These are phyloP conservation scores for Pichia ethanolica DNA, from an alignment of 805 yeast genomes.

Conservation along the genomic window DNA sequence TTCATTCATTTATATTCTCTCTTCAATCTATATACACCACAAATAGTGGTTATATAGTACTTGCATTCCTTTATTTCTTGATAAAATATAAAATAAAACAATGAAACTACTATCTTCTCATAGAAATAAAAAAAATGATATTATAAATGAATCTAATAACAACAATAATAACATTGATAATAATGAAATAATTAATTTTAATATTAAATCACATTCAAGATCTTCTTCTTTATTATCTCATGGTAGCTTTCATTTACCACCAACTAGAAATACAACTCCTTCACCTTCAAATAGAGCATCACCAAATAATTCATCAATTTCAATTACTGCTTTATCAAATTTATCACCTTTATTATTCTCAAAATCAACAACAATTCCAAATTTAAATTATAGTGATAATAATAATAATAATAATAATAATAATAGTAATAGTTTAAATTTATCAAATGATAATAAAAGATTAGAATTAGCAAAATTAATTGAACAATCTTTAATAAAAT, in stretches of 20 bases:
- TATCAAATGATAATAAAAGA: conserved; percentile 1
- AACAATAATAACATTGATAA: no score
- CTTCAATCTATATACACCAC: no score
- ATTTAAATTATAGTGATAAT: no score
- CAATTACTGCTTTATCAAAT: conserved; percentile 1
- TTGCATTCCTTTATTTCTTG: no score
- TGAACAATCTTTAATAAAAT: conserved; percentile 38
- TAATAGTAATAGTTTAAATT: conserved; percentile 6
- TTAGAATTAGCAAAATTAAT: conserved; percentile 27
- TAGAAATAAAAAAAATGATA: no score
- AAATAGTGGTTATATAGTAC: no score
- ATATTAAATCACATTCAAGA: conserved; percentile 1
- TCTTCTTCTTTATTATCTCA: conserved; percentile 6
- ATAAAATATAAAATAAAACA: no score
- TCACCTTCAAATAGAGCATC: not conserved
- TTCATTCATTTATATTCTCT: no score
- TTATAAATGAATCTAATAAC: no score
- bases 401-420: not conserved
- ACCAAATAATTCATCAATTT: conserved; percentile 2
- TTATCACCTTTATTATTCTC: conserved; percentile 12
- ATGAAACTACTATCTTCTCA: no score
- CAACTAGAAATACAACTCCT: not conserved
- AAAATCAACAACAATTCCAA: not conserved
- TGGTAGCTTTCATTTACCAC: not conserved
- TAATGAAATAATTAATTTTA: not conserved